Base-by-base conservation (phyloP, 2,329 filamentous ascomycete species). In the Blastomyces emzantsi region DNA sequence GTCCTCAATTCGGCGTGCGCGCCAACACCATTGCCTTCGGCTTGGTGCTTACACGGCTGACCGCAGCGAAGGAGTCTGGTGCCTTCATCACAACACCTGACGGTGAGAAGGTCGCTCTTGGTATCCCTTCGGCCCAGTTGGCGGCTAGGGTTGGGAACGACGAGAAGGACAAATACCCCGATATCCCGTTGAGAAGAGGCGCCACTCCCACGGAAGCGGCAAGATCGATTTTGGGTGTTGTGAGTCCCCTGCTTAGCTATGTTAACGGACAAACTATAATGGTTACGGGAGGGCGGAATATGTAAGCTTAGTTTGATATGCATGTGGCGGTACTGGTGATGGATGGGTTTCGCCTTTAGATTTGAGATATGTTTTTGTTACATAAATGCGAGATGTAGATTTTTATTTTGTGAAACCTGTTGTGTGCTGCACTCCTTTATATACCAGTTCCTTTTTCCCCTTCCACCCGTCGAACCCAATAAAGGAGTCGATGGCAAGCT, bases 21-120 rank as follows among this genome's bases (percentile, higher is more conserved):
- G 84, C 87, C 51, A 96, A 96, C 76, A 91, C 90, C 17, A 81
- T 96, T 61, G 90, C 90, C 4, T 96, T 95, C 70, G 92, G 92
- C 0, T 84, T 88, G 73, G 93, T 96, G 68, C 78, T 85, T 69
- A 96, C 92, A 0, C 81, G 92, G 2, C 77, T 96, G 69, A 96
- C 92, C 13, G 88, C 86, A 13, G 88, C 89, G 6, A 96, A 95
- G 81, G 92, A 96, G 76, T 85, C 86, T 22, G 91, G 91, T 19
- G 90, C 87, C 0, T 94, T 91, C 68, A 84, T 93, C 25, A 86
- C 85, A 25, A 89, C 88, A 0, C 86, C 90, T 0, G 88, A 88
- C 69, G 91, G 91, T 2, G 83, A 88, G 71, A 89, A 87, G 77
- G 85, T 93, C 65, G 84, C 85, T 0, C 73, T 93, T 63, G 90